Base-by-base conservation (phyloP, 2,329 filamentous ascomycete genomes). In the Cladobotryum protrusum region DNA sequence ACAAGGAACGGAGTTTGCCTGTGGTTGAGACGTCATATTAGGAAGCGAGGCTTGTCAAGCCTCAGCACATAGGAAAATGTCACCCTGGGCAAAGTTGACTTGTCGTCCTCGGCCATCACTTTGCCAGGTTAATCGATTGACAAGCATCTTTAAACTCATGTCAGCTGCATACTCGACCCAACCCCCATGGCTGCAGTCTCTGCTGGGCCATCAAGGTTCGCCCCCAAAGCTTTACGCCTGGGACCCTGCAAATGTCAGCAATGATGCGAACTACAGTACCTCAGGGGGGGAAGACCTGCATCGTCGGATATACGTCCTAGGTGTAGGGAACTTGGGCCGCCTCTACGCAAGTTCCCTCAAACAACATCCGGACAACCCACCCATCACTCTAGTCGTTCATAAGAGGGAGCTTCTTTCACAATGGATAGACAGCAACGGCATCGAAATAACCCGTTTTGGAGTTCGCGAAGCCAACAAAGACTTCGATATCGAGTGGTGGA, bases 361-460 rank as follows among this genome's bases (percentile, higher is more conserved):
- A 18, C 75, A 78, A 17, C 71, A 82, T 8, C 59, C 68, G 1
- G 68, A 79, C 17, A 76, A 78, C 3, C 88, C 89, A 4, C 87
- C 87, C 0, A 78, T 96, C 35, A 92, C 89, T 0, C 75, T 96
- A 5, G 76, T 96, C n/a, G 76, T 95, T 34, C 86, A 90, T 61
- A 76, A 74, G n/a, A 64, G 63, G 45, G 68, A 71, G 20, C 71
- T 79, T 3, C 65, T 81, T 3, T 61, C 71, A 45, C 63, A 72
- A 17, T 83, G 80, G 77, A 58, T 59, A 4, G 47, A 61, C 1
- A 54, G 65, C 3, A 69, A 71, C 0, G 75, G 74, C 4, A 67
- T 81, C 33, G 67, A 73, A 56, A 66, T 78, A 36, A 61, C 65
- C n/a, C 66, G 71, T 8, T 55, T 60, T 9, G 70, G 64, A 3